These are phyloP conservation scores for Alnus rubra DNA, from an alignment of 306 rosid genomes.

Conservation along the genomic window DNA sequence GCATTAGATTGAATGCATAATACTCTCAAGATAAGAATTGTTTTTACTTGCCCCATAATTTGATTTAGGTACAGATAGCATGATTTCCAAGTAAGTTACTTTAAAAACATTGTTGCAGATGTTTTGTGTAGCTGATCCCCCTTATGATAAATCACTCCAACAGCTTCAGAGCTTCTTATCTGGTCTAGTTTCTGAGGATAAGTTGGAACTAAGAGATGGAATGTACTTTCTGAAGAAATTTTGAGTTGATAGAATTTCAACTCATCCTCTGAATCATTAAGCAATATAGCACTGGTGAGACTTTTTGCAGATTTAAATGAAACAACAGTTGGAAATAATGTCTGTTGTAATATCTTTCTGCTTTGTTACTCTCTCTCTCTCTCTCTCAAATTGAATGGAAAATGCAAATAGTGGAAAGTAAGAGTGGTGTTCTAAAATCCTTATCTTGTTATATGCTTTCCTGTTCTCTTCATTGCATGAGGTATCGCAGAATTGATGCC, in stretches of 20 bases:
- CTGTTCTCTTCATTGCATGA: background rate
- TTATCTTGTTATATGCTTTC: too few relatives aligned
- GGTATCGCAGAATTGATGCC: background rate
- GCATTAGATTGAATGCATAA: slow-evolving; percentile 89
- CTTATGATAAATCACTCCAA: slow-evolving; percentile 90
- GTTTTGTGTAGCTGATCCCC: slow-evolving; percentile 87
- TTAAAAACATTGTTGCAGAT: slow-evolving; percentile 49
- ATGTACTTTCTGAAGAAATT: slow-evolving; percentile 72
- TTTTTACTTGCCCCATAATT: slow-evolving; percentile 1
- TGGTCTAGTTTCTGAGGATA: slow-evolving; percentile 86
- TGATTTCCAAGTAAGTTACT: slow-evolving; percentile 12
- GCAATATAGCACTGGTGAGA: slow-evolving; percentile 27
- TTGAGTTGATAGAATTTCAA: slow-evolving; percentile 19
- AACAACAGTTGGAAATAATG: background rate
- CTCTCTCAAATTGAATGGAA: too few relatives aligned
- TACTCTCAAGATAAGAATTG: slow-evolving; percentile 79
- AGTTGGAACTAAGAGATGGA: slow-evolving; percentile 82
- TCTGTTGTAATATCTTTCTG: too few relatives aligned
- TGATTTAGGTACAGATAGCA: slow-evolving; percentile 7
- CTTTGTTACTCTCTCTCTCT: too few relatives aligned
- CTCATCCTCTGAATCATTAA: slow-evolving; percentile 13
- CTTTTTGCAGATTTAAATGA: slow-evolving; percentile 2
- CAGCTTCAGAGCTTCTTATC: slow-evolving; percentile 85
- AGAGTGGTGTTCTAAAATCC: too few relatives aligned
- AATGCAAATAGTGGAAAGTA: too few relatives aligned